Percentiles rank a stretch among this genome's conserved stretches.
phyloP scores from a whole-genome alignment of 768 basidiomycete genomes.

The Trametes cingulata region DNA sequence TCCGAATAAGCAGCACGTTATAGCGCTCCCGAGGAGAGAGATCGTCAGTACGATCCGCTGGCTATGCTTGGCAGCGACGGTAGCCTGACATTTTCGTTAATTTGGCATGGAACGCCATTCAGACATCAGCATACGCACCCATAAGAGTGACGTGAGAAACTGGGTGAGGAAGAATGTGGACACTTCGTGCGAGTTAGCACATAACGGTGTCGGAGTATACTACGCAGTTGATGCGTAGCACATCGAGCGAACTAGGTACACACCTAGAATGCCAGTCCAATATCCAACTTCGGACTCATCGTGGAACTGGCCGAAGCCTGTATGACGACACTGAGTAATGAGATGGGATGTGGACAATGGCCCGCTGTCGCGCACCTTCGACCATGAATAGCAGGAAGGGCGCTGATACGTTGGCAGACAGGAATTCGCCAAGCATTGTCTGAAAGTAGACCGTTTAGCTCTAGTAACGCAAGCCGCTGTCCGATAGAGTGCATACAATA shows the following conservation, averaged over 20 bases:
- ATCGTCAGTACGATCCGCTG: conserved; percentile 80
- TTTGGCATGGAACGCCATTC: no score
- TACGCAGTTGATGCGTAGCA: background rate
- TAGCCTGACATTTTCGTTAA: conserved; percentile 52
- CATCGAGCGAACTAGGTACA: conserved; percentile 17
- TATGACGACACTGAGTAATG: background rate
- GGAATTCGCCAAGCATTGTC: conserved; percentile 94
- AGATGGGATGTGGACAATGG: background rate
- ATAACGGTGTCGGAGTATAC: background rate
- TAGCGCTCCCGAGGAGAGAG: conserved; percentile 82
- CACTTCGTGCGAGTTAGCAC: conserved; percentile 42
- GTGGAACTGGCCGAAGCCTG: conserved; percentile 68
- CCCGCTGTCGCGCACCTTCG: conserved; percentile 51
- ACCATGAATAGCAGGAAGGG: conserved; percentile 97
- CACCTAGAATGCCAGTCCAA: conserved; percentile 85
- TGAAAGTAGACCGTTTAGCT: conserved; percentile 30
- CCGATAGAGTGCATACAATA: conserved; percentile 56
- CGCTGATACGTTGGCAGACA: conserved; percentile 89
- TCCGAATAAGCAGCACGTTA: conserved; percentile 78
- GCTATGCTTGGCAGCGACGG: conserved; percentile 92
- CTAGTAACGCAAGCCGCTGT: background rate
- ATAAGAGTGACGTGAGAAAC: conserved; percentile 91
- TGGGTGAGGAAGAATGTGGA: conserved; percentile 92
- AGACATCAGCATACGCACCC: conserved; percentile 51
- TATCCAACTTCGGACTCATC: conserved; percentile 87